Percentiles rank a stretch among this genome's conserved stretches.
Conservation (phyloP, 208 protist genomes). For the Endotrypanum monterogeii region DNA sequence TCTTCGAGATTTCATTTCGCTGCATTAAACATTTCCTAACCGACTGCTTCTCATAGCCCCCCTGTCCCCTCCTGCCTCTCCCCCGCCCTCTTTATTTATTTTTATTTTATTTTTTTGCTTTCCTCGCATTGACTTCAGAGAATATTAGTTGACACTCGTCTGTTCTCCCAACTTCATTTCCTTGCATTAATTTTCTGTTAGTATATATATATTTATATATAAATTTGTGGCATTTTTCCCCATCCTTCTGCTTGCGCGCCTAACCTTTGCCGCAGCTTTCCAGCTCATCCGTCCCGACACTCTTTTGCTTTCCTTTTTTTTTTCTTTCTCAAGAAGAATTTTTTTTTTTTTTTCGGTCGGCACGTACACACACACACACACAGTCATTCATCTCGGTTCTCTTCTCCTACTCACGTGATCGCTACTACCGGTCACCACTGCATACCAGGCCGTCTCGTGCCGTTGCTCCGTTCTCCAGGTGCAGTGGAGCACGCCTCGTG, state of each 20-base stretch:
- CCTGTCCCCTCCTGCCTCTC: too few species aligned
- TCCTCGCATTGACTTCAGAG: background rate
- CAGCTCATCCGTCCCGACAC: background rate
- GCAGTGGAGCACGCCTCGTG: background rate
- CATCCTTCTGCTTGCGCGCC: too few species aligned
- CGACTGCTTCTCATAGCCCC: too few species aligned
- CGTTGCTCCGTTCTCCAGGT: background rate
- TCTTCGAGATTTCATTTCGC: too few species aligned
- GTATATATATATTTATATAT: background rate
- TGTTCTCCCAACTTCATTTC: background rate
- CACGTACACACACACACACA: background rate
- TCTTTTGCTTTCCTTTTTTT: background rate
- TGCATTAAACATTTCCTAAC: too few species aligned
- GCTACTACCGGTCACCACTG: background rate
- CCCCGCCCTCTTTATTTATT: background rate
- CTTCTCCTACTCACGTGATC: background rate
- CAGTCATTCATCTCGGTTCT: background rate
- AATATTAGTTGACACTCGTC: background rate
- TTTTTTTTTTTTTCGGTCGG: background rate
- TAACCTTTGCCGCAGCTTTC: background rate
- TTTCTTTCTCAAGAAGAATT: background rate
- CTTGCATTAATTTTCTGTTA: constrained; percentile 2
- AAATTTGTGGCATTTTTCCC: constrained; percentile 2
- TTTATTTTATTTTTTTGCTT: background rate
- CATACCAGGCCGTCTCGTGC: background rate